phyloP scores from a whole-genome alignment of 106 monocot species.

The Allium sativum region DNA sequence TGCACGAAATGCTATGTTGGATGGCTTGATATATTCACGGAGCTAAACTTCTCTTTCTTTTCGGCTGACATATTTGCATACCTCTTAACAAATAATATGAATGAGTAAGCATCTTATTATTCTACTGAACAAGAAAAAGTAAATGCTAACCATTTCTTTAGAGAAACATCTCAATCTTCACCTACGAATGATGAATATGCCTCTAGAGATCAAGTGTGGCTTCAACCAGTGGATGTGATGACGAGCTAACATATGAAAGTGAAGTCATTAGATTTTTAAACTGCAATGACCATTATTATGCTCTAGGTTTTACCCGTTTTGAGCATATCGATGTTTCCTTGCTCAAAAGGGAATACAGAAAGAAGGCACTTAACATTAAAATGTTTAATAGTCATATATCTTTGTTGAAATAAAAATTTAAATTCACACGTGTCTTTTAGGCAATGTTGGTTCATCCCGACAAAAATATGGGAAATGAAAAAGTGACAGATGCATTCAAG shows the following conservation, averaged over 20 bases:
- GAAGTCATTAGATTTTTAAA: conserved; percentile 77
- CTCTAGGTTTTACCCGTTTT: conserved; percentile 63
- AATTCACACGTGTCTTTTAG: too few species aligned
- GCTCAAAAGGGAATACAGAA: conserved; percentile 84
- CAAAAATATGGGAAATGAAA: too few species aligned
- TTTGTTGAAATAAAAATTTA: too few species aligned
- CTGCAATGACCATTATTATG: conserved; percentile 88
- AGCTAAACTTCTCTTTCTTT: conserved; percentile 75
- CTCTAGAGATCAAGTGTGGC: conserved; percentile 26
- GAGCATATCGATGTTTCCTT: conserved; percentile 58
- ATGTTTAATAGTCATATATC: too few species aligned
- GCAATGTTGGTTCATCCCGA: too few species aligned
- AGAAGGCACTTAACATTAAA: too few species aligned
- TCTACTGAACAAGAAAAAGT: too few species aligned
- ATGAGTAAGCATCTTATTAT: conserved; percentile 23
- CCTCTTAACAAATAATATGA: conserved; percentile 47
- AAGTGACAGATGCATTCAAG: too few species aligned
- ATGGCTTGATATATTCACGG: conserved; percentile 79
- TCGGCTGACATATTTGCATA: conserved; percentile 70
- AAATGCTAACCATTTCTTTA: conserved; percentile 17
- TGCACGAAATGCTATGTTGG: conserved; percentile 70
- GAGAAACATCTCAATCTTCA: conserved; percentile 23
- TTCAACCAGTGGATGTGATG: conserved; percentile 79
- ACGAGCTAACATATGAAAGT: conserved; percentile 79
- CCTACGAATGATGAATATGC: conserved; percentile 24